Evolutionary conservation across 2,329 filamentous ascomycete genomes (phyloP).

Genomic region (Ceratocystis huliohia): DNA sequence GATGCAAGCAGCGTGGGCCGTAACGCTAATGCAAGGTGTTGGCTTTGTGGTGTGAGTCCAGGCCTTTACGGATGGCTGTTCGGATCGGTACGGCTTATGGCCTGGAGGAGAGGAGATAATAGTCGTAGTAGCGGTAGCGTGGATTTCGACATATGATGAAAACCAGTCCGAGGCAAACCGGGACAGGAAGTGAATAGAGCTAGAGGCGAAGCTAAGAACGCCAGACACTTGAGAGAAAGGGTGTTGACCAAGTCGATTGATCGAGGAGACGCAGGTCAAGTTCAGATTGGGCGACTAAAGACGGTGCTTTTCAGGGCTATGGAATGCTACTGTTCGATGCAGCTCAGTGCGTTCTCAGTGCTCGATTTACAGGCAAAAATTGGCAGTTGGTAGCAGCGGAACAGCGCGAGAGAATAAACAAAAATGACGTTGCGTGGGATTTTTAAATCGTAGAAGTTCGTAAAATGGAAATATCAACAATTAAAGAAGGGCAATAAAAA

Average conservation of each 20-base stretch:
- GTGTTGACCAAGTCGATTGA: background rate
- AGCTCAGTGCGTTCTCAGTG: too few species aligned
- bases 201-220: too few species aligned
- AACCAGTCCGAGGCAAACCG: background rate
- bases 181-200: background rate
- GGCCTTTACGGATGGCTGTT: background rate
- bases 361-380: background rate
- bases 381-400: background rate
- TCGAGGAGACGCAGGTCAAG: background rate
- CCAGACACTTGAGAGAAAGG: background rate
- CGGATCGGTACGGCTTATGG: background rate
- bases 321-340: too few species aligned
- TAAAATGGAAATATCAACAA: constrained; percentile 4
- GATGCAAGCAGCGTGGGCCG: background rate
- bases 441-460: constrained; percentile 1
- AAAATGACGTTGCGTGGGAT: constrained; percentile 7
- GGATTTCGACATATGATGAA: background rate
- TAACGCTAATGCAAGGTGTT: background rate
- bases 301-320: too few species aligned
- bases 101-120: background rate
- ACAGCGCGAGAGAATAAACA: background rate
- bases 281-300: background rate
- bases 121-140: background rate
- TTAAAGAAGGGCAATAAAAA: constrained; percentile 1
- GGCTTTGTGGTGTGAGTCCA: background rate